Evolutionary conservation across 2,329 filamentous ascomycete genomes (phyloP), one percentile per base, ranked within the genome.

Genomic region (Botrytis elliptica): DNA sequence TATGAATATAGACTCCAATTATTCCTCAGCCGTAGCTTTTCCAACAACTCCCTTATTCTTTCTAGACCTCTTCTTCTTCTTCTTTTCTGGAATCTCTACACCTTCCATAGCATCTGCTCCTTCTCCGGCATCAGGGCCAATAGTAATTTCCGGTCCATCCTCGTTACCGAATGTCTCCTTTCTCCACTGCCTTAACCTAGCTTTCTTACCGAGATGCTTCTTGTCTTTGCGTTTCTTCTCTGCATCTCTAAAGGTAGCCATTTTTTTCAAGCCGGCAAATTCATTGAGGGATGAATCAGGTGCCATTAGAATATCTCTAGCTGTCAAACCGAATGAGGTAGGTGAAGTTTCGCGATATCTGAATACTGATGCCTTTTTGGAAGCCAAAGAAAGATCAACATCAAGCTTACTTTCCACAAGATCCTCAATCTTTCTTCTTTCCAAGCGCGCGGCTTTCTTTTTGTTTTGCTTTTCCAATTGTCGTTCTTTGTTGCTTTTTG

Each of bases 301-400:
- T 77, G 97, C 94, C 81, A 91, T 87, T 49, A 99, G 88, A 78
- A 99, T 98, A 83, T 99, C 96, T 75, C 91, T 89, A 1, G 95
- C 87, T 0, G 93, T 97, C 80, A 99, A 90, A 74, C 96, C 96
- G 81, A 97, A 99, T 20, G 92, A 90, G 72, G 92, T 91, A 1
- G 96, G 95, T 0, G 93, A 97, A 2, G 95, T 97, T 81, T 98
- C 95, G 80, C 96, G 93, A 85, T 99, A 99, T 73, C 93, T 92
- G 89, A 99, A 99, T 44, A 83, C 81, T 42, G 84, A 84, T 64
- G 84, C 82, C 36, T 74, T 49, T 68, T 84, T 84, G n/a, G 86
- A 84, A 57, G 85, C 83, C 40, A 90, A 84, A 33, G 90, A 88
- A 76, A 90, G 84, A 74, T 93, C 90, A 73, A 97, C 87, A 77